Conservation (phyloP, 495 filamentous ascomycete genomes). For the Penicillium longicatenatum region DNA sequence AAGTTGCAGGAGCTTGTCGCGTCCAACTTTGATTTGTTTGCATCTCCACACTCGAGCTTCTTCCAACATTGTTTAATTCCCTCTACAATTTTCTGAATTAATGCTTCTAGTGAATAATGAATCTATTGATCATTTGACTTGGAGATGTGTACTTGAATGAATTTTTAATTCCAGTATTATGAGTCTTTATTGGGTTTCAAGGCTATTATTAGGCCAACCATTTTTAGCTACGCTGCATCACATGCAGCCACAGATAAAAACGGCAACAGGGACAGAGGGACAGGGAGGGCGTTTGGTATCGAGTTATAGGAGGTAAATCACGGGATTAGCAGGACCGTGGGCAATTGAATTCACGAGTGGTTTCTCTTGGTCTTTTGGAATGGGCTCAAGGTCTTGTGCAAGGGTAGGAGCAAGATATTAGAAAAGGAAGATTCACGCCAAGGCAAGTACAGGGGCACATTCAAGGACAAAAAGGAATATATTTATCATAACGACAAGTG, state of each 20-base stretch:
- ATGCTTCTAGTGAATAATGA: no score
- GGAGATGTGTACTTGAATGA: no score
- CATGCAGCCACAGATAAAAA: slow-evolving; percentile 39
- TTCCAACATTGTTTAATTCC: neutral
- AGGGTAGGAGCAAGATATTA: slow-evolving; percentile 22
- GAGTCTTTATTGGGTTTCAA: neutral
- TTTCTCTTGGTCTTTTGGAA: slow-evolving; percentile 6
- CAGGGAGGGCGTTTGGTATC: slow-evolving; percentile 30
- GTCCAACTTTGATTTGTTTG: slow-evolving; percentile 19
- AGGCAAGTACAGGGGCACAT: slow-evolving; percentile 16
- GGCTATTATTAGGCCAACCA: slow-evolving; percentile 41
- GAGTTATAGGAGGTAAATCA: slow-evolving; percentile 14
- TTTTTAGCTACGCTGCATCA: slow-evolving; percentile 12
- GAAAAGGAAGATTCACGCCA: slow-evolving; percentile 11
- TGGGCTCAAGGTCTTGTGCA: neutral
- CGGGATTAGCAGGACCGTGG: slow-evolving; percentile 1
- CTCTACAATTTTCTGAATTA: no score
- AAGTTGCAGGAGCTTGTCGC: neutral
- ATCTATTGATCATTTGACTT: no score
- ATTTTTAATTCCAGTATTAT: neutral
- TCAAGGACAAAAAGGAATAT: slow-evolving; percentile 23
- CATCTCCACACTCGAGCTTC: slow-evolving; percentile 1
- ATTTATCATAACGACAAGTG: slow-evolving; percentile 35
- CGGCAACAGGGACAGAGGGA: neutral
- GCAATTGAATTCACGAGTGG: slow-evolving; percentile 9